phyloP scores from a whole-genome alignment of 208 protist genomes.

The Balamuthia mandrillaris region DNA sequence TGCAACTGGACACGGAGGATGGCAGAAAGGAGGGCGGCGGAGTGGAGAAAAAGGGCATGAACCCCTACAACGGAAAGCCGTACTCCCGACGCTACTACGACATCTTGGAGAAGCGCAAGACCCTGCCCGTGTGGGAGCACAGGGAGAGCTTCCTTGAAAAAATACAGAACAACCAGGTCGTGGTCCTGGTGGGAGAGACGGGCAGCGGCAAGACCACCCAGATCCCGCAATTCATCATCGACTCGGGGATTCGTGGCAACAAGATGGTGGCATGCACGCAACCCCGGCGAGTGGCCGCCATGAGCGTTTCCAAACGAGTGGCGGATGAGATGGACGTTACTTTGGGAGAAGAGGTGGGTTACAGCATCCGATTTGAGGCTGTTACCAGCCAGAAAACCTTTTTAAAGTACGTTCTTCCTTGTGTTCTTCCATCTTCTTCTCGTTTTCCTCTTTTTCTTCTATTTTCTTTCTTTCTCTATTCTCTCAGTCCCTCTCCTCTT shows the following conservation, averaged over 20 bases:
- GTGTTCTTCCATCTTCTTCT: neutral
- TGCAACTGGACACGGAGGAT: too few species aligned
- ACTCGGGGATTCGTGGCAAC: conserved; percentile 48
- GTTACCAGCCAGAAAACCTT: conserved; percentile 65
- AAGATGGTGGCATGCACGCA: conserved; percentile 92
- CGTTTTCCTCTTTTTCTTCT: neutral
- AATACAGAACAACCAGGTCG: conserved; percentile 66
- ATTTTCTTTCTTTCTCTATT: neutral
- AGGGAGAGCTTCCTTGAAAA: conserved; percentile 71
- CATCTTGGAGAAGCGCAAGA: conserved; percentile 77
- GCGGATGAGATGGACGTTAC: conserved; percentile 79
- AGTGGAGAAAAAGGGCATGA: conserved; percentile 28
- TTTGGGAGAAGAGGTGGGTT: conserved; percentile 81
- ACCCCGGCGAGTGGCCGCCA: conserved; percentile 97
- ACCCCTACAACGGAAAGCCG: conserved; percentile 64
- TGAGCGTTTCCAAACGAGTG: conserved; percentile 96
- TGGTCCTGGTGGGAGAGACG: conserved; percentile 85
- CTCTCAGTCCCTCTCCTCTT: neutral
- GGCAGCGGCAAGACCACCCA: conserved; percentile 92
- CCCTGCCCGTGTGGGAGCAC: conserved; percentile 80
- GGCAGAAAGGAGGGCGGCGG: too few species aligned
- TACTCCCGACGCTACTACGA: conserved; percentile 78
- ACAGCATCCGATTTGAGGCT: conserved; percentile 91
- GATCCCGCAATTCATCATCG: conserved; percentile 84
- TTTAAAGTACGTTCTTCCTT: conserved; percentile 71